Evolutionary conservation across 192 early-diverging fungal genomes (phyloP), one percentile per base, ranked within the genome.

Genomic region (Mortierella hygrophila): DNA sequence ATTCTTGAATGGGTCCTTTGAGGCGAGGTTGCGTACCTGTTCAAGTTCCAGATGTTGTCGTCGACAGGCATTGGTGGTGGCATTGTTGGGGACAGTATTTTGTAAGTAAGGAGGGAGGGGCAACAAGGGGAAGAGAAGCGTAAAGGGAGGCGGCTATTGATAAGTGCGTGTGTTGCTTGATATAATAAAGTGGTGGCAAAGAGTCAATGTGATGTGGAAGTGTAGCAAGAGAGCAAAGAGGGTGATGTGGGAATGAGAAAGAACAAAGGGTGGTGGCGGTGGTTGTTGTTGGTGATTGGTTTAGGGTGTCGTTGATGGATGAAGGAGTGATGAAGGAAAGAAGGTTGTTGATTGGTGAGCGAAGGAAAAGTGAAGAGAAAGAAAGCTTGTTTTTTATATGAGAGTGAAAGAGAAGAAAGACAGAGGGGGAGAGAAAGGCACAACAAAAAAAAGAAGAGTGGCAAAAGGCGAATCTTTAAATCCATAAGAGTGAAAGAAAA

Each of bases 11-110:
- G 32, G 54, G 18, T 21, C 37, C 26, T 46, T n/a, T 41, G 63
- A 68, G 20, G 20, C 3, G 26, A 15, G 40, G 69, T 40, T 40
- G 38, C 76, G 26, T 86, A 80, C 84, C 84, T 86, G 68, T 86
- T 86, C 10, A 86, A 54, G 40, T 86, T 86, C 84, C 84, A 86
- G 40, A 86, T 86, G 75, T 86, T 86, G 76, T 86, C 84, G 63
- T 86, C 84, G 26, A 86, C 72, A 21, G 84, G 84, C 79, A 86
- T 86, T 23, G 84, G 84, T 35, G 84, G 84, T 0, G 84, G 84
- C 84, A 86, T 80, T 60, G n/a, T 72, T 26, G 38, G 11, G 20
- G 70, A 71, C 20, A 21, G 41, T n/a, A 42, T 38, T 42, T 38
- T 21, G 70, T 71, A 40, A 71, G 21, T 23, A 20, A 13, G 11